Evolutionary conservation across 2,329 filamentous ascomycete species (phyloP).

Genomic region (Colletotrichum orchidophilum): DNA sequence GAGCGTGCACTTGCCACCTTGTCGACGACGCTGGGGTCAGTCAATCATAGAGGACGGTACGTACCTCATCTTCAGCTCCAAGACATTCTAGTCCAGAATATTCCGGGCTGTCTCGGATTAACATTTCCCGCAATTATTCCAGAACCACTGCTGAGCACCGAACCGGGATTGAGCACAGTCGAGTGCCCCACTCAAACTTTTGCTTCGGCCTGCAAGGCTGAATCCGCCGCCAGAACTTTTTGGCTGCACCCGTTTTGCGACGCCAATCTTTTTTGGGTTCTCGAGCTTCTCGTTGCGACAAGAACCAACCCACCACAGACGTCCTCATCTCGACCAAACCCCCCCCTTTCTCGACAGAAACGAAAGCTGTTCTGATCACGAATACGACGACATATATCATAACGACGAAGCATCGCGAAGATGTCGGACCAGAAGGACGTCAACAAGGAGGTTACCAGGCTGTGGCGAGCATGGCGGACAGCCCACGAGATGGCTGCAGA

Average conservation of each 20-base stretch:
- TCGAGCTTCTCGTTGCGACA: slow-evolving; percentile 6
- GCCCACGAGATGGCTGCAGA: slow-evolving; percentile 95
- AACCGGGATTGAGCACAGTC: slow-evolving; percentile 6
- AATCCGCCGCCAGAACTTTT: slow-evolving; percentile 30
- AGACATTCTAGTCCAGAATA: not conserved
- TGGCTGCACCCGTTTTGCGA: slow-evolving; percentile 22
- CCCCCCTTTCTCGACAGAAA: not conserved
- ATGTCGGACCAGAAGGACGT: slow-evolving; percentile 58
- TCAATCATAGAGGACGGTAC: not conserved
- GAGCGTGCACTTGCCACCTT: slow-evolving; percentile 20
- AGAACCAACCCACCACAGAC: slow-evolving; percentile 3
- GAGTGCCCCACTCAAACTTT: slow-evolving; percentile 25
- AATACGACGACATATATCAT: not conserved
- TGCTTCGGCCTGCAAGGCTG: slow-evolving; percentile 29
- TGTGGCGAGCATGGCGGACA: slow-evolving; percentile 95
- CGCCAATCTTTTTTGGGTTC: slow-evolving; percentile 19
- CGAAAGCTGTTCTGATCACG: not conserved
- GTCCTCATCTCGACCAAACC: not conserved
- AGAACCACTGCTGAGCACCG: not conserved
- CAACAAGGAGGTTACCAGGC: slow-evolving; percentile 67
- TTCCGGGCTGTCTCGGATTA: slow-evolving; percentile 9
- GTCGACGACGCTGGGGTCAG: not conserved
- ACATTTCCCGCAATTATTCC: slow-evolving; percentile 9
- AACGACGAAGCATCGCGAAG: slow-evolving; percentile 19
- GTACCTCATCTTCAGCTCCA: not conserved